A percentile compares a stretch with the other conserved stretches of the same genome.
phyloP scores from a whole-genome alignment of 176 grass and related monocot species.

The Zea luxurians region DNA sequence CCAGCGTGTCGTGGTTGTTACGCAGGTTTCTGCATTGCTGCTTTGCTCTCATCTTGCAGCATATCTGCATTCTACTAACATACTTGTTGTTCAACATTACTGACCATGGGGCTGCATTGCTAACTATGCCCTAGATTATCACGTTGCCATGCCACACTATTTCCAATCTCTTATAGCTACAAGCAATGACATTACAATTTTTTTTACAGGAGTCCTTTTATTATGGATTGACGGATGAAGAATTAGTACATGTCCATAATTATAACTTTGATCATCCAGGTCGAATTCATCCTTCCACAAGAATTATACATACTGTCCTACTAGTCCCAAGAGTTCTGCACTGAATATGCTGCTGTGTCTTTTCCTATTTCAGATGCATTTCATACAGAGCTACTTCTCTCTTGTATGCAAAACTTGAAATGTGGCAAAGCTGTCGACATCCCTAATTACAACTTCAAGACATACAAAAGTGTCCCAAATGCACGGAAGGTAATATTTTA shows the following conservation, averaged over 20 bases:
- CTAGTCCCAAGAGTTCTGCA: not conserved
- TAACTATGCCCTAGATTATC: conserved; percentile 4
- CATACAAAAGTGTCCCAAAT: conserved; percentile 61
- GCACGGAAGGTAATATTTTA: conserved; percentile 69
- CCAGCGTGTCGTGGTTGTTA: conserved; percentile 79
- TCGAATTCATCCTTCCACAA: conserved; percentile 30
- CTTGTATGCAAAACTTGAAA: conserved; percentile 80
- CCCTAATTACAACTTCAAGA: conserved; percentile 93
- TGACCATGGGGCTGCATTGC: not conserved
- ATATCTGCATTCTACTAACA: not conserved
- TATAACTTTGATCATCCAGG: conserved; percentile 93
- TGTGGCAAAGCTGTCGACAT: conserved; percentile 71
- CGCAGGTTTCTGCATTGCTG: conserved; percentile 55
- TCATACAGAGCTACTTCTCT: conserved; percentile 75
- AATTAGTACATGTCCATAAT: conserved; percentile 67
- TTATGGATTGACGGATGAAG: conserved; percentile 65
- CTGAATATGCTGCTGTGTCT: conserved; percentile 28
- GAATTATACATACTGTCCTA: conserved; percentile 12
- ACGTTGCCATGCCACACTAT: not conserved
- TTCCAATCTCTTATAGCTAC: not conserved
- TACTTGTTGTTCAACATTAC: not conserved
- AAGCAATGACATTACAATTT: conserved; percentile 22
- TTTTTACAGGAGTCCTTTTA: conserved; percentile 91
- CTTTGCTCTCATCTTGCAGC: not conserved
- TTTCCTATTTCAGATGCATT: conserved; percentile 80